Evolutionary conservation across 1,139 yeast genomes (phyloP).

Genomic region (Debaryomyces coudertii): DNA sequence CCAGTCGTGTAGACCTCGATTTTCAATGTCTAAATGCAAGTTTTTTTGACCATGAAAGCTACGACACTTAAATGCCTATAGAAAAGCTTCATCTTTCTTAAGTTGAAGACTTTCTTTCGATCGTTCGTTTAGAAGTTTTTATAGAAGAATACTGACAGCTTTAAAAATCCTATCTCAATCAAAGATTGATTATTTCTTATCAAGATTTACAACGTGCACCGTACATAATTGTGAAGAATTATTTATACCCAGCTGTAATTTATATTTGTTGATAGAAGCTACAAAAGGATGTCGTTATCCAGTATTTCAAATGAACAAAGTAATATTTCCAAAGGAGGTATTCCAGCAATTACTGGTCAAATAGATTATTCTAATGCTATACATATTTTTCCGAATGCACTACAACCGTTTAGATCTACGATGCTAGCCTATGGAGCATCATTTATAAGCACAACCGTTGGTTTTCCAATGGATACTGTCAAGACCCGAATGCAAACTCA

Average conservation of each 20-base stretch:
- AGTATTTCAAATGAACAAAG: background rate
- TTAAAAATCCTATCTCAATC: background rate
- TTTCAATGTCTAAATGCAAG: background rate
- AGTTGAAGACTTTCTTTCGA: background rate
- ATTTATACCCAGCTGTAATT: background rate
- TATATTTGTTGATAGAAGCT: background rate
- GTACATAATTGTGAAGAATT: background rate
- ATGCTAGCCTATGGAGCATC: conserved; percentile 69
- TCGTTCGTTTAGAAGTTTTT: background rate
- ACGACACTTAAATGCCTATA: background rate
- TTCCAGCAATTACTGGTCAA: conserved; percentile 51
- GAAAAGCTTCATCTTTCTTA: background rate
- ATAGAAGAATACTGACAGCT: background rate
- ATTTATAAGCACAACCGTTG: conserved; percentile 66
- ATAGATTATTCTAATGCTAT: conserved; percentile 42
- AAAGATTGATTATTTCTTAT: background rate
- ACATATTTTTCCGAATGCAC: conserved; percentile 50
- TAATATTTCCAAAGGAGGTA: conserved; percentile 17
- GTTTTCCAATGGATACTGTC: conserved; percentile 82
- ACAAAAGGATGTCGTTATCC: background rate
- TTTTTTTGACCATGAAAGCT: background rate
- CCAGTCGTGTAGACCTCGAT: conserved; percentile 5
- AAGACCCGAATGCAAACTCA: conserved; percentile 87
- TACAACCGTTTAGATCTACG: conserved; percentile 61
- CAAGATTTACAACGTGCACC: background rate